These are phyloP conservation scores for Backusella circina DNA, from an alignment of 192 early-diverging fungal species.

Conservation along the genomic window DNA sequence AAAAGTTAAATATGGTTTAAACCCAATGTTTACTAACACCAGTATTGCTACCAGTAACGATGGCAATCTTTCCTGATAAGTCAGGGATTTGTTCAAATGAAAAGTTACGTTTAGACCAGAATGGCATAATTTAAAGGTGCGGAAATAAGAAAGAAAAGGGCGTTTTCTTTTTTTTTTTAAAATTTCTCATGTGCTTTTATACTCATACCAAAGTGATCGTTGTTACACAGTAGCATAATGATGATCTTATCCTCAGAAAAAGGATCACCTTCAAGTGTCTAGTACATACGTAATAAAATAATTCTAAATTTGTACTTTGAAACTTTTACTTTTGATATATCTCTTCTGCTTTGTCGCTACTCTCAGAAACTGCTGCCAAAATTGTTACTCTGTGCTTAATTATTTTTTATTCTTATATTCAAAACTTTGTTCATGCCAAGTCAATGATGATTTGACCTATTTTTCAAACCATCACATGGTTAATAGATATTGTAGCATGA, in stretches of 20 bases:
- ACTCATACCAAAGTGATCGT: not conserved
- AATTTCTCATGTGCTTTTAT: not conserved
- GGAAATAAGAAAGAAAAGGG: not conserved
- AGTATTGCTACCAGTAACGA: slow-evolving; percentile 47
- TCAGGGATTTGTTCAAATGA: slow-evolving; percentile 33
- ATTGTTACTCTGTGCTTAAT: no score
- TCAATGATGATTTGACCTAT: not conserved
- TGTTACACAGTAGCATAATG: no score
- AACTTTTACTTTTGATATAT: no score
- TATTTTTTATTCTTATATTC: not conserved
- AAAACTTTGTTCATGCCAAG: not conserved
- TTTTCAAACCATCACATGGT: not conserved
- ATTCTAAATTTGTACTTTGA: no score
- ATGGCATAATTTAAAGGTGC: not conserved
- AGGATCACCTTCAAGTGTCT: no score
- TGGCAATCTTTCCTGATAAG: slow-evolving; percentile 37
- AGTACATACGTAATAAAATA: no score
- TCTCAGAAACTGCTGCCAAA: no score
- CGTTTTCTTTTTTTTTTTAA: not conserved
- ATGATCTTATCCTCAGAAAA: no score
- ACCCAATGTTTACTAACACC: slow-evolving; percentile 24
- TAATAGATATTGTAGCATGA: not conserved
- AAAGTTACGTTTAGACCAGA: not conserved
- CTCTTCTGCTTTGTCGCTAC: not conserved
- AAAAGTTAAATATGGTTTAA: not conserved